Evolutionary conservation across 345 rosid species (phyloP).

Genomic region (Triadica sebifera): DNA sequence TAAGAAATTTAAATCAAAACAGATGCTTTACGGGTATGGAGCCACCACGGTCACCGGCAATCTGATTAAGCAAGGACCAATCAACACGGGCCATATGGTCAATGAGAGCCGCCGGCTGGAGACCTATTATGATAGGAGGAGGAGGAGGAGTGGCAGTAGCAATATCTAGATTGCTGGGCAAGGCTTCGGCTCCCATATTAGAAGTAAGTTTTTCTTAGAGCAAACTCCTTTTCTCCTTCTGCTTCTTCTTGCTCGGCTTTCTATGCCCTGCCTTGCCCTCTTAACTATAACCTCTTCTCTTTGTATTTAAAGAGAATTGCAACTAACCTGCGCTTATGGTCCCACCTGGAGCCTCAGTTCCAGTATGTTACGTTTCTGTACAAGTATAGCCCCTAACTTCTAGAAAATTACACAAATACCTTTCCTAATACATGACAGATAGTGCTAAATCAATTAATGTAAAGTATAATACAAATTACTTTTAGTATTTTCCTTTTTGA

Average conservation of each 20-base stretch:
- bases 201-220: no score
- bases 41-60: constrained; percentile 93
- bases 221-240: no score
- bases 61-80: constrained; percentile 63
- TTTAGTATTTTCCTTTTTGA: no score
- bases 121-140: constrained; percentile 68
- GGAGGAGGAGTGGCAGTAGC: background rate
- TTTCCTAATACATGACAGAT: background rate
- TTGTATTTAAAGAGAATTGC: background rate
- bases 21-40: constrained; percentile 56
- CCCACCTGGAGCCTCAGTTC: background rate
- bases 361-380: no score
- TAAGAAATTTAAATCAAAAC: background rate
- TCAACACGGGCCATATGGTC: constrained; percentile 83
- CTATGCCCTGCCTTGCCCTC: background rate
- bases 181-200: constrained; percentile 65
- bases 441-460: no score
- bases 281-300: background rate
- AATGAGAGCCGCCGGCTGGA: constrained; percentile 88
- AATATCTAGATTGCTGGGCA: constrained; percentile 34
- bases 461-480: no score
- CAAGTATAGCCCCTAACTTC: background rate
- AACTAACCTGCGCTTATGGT: background rate
- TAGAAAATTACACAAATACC: background rate
- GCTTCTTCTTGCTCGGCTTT: background rate